Evolutionary conservation across 768 basidiomycete genomes (phyloP).

Genomic region (Fomitopsis pulvina): DNA sequence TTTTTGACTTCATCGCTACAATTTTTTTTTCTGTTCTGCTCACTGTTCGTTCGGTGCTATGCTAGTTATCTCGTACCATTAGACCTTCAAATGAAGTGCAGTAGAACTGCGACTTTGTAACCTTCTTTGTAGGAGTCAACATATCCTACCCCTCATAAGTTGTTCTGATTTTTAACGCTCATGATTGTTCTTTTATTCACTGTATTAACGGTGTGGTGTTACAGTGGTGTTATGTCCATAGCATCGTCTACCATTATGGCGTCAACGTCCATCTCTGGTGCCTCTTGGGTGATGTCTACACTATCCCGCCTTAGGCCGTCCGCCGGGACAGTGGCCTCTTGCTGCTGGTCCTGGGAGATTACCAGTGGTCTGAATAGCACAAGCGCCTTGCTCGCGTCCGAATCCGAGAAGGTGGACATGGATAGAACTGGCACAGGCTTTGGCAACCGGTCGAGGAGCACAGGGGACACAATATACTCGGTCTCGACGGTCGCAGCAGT

Average conservation of each 20-base stretch:
- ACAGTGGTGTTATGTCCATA: conserved; percentile 22
- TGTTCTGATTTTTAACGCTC: background rate
- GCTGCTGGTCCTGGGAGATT: background rate
- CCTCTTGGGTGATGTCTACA: conserved; percentile 7
- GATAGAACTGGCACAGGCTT: conserved; percentile 2
- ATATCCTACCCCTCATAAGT: too few relatives aligned
- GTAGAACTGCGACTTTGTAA: too few relatives aligned
- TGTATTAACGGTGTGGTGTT: background rate
- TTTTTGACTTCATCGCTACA: background rate
- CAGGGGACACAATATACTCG: conserved; percentile 14
- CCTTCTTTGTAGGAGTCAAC: too few relatives aligned
- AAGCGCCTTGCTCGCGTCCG: conserved; percentile 18
- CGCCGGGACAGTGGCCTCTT: background rate
- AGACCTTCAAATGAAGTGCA: too few relatives aligned
- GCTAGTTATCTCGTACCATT: too few relatives aligned
- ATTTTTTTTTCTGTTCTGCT: too few relatives aligned
- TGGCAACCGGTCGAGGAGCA: conserved; percentile 17
- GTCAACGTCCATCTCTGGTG: conserved; percentile 3
- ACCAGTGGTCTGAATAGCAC: conserved; percentile 22
- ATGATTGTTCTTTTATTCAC: background rate
- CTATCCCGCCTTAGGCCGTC: background rate
- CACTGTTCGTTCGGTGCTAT: too few relatives aligned
- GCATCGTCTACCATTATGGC: conserved; percentile 18
- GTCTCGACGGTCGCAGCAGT: background rate
- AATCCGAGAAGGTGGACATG: conserved; percentile 6